These are phyloP conservation scores for Pueraria montana DNA, from an alignment of 306 rosid species.

Conservation along the genomic window DNA sequence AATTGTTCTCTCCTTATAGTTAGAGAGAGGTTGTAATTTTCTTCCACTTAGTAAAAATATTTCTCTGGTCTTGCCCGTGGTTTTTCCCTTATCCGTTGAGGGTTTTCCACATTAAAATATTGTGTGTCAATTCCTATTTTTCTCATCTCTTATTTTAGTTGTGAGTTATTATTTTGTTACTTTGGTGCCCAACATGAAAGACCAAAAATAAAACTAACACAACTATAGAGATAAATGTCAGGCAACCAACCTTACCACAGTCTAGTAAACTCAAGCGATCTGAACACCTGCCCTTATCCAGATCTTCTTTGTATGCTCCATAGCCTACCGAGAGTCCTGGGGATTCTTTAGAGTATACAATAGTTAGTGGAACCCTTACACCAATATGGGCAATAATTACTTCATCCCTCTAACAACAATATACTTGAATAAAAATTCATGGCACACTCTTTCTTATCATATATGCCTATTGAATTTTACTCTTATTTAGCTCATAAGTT, in stretches of 20 bases:
- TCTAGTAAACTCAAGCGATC: conserved; percentile 87
- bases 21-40: too few relatives aligned
- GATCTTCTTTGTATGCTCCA: conserved; percentile 92
- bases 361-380: conserved; percentile 75
- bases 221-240: not conserved
- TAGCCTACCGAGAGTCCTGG: conserved; percentile 89
- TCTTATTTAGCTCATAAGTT: conserved; percentile 37
- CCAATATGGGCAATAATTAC: conserved; percentile 80
- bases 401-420: conserved; percentile 74
- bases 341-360: conserved; percentile 70
- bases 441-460: conserved; percentile 47
- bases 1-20: too few relatives aligned
- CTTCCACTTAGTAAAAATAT: too few relatives aligned
- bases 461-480: conserved; percentile 44
- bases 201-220: conserved; percentile 16
- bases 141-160: too few relatives aligned
- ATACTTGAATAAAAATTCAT: conserved; percentile 54
- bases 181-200: not conserved
- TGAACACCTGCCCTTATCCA: conserved; percentile 86
- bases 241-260: conserved; percentile 85
- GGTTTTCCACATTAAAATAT: too few relatives aligned
- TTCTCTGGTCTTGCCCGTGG: too few relatives aligned
- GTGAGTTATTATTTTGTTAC: too few relatives aligned
- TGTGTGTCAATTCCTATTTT: too few relatives aligned
- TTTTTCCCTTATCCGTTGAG: too few relatives aligned